Evolutionary conservation across 441 rosid genomes (phyloP), one percentile per base, ranked within the genome.

Genomic region (Sinapis alba): DNA sequence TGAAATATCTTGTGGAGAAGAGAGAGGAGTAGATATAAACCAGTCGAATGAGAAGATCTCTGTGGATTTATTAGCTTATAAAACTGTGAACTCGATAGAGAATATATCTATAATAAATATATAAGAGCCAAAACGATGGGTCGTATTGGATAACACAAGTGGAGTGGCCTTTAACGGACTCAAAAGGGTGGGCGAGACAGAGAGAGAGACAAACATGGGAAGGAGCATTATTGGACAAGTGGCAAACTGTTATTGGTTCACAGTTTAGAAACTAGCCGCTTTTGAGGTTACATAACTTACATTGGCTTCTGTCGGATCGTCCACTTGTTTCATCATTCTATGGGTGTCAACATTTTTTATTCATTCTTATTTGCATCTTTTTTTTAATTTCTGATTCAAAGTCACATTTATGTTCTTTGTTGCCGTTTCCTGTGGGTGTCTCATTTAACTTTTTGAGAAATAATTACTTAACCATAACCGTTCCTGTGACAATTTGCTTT

Each of bases 51-150:
- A 47, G 63, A 34, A 11, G 60, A 51, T 77, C 64, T 65, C 68
- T 24, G 63, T 64, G 72, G 75, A 43, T 36, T 19, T 62, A 67
- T 6, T 36, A 53, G 34, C 69, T 65, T 67, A n/a, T 19, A 28
- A 78, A 78, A 16, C 81, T 78, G 19, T 72, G 81, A 72, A 78
- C 80, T 72, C 58, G 45, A 59, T 68, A 24, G 32, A 20, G 51
- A 67, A 53, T 60, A 60, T 18, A 77, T 13, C 24, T 7, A 1
- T 26, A 53, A 47, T 56, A 65, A 3, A 43, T 21, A 45, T 0
- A n/a, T 5, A 16, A 30, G 57, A 36, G 76, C 53, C 77, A 69
- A 74, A 79, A 74, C 82, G 68, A 79, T 79, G 82, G 82, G 78
- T 73, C 64, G 82, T 62, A 28, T 51, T 47, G 45, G 78, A 73